Evolutionary conservation across 768 basidiomycete genomes (phyloP), one percentile per base, ranked within the genome.

Genomic region (Cubamyces lactineus): DNA sequence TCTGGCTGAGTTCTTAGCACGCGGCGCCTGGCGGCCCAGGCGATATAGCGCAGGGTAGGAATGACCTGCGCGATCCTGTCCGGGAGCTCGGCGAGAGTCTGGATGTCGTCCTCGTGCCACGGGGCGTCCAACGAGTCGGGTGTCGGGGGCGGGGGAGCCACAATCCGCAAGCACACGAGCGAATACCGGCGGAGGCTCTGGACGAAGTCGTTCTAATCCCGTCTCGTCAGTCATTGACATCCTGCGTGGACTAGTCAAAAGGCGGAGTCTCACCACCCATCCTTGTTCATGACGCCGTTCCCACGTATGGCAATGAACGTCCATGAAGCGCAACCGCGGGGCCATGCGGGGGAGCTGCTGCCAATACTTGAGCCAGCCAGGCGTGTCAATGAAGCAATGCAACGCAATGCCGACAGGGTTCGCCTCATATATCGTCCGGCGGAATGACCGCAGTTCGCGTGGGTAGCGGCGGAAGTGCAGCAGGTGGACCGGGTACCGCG

Each of bases 281-380:
- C 61, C 61, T 1, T 24, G 54, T 17, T 51, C 48, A 9, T 55
- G 61, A 16, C 28, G 48, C 9, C 49, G 38, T 30, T 62, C 54
- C 54, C 53, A 62, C 3, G 61, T 62, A 23, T 62, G 61, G n/a
- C 61, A 62, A 30, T 62, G 54, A 4, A 62, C 49, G 21, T 62
- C 61, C 48, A 57, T 26, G 61, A 62, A 56, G 30, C 53, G 28
- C 24, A 62, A 47, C 23, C 61, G 24, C 16, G 61, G 61, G 4
- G 61, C 61, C 9, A 54, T 42, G 30, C 54, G 48, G 15, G 46
- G 40, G 17, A 62, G 47, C 49, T 56, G 61, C 41, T 34, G 41
- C 61, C 61, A 62, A 23, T 56, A 62, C 40, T 56, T 49, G 40
- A 62, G 47, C 61, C 61, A 62, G 2, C n/a, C 16, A 5, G 61